Conservation (phyloP, 768 basidiomycete genomes). For the Leccinum boreale region DNA sequence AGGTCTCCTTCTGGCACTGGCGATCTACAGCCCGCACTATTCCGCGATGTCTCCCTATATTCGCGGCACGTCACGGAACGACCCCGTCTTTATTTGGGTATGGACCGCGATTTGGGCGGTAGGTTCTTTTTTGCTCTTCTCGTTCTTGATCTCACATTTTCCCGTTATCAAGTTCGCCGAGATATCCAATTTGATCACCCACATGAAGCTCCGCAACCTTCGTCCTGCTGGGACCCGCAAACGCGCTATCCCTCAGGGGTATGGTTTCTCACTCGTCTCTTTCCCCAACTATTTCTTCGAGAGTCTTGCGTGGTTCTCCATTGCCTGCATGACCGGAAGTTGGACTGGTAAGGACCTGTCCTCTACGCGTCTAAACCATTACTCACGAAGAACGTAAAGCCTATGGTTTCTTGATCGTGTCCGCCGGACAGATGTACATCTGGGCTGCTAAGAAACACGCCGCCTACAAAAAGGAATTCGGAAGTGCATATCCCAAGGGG, state of each 20-base stretch:
- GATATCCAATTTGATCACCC: slow-evolving; percentile 79
- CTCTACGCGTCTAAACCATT: neutral
- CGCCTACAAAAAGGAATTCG: slow-evolving; percentile 91
- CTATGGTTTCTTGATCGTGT: slow-evolving; percentile 61
- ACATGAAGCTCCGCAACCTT: slow-evolving; percentile 77
- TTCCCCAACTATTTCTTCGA: slow-evolving; percentile 97
- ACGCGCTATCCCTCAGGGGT: slow-evolving; percentile 88
- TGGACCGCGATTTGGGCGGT: slow-evolving; percentile 75
- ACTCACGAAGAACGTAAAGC: slow-evolving; percentile 36
- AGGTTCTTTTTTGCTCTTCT: slow-evolving; percentile 30
- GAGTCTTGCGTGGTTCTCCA: slow-evolving; percentile 65
- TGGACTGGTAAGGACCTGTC: slow-evolving; percentile 53
- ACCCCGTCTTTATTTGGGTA: slow-evolving; percentile 63
- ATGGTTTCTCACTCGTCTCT: slow-evolving; percentile 84
- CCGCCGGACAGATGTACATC: slow-evolving; percentile 63
- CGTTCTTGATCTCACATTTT: neutral
- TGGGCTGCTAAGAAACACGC: slow-evolving; percentile 94
- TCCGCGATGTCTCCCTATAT: slow-evolving; percentile 62
- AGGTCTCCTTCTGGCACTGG: slow-evolving; percentile 75
- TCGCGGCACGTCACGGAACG: slow-evolving; percentile 57
- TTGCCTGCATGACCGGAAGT: slow-evolving; percentile 77
- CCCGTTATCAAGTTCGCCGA: slow-evolving; percentile 62
- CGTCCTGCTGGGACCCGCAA: slow-evolving; percentile 76
- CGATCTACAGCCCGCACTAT: slow-evolving; percentile 81
- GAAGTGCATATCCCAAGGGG: slow-evolving; percentile 70